These are phyloP conservation scores for Hypoxylon rubiginosum DNA, from an alignment of 2,329 filamentous ascomycete species.

Conservation along the genomic window DNA sequence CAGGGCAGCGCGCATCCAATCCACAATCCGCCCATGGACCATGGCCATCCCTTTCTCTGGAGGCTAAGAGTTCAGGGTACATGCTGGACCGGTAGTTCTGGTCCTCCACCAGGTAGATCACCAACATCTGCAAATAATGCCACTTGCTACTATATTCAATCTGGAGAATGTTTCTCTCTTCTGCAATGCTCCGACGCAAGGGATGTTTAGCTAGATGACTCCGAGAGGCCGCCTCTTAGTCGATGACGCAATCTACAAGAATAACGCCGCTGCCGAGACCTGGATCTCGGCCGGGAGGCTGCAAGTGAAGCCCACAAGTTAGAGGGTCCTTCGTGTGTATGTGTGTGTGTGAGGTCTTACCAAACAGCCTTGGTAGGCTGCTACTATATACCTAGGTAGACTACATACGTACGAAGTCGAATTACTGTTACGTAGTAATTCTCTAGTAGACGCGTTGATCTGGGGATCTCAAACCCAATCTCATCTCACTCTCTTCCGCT, in stretches of 20 bases:
- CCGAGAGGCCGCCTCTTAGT: conserved; percentile 25
- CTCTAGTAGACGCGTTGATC: conserved; percentile 26
- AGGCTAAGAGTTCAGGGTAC: neutral
- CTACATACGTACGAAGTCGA: conserved; percentile 25
- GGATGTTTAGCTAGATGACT: conserved; percentile 4
- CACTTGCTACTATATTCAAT: neutral
- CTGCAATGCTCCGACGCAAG: conserved; percentile 27
- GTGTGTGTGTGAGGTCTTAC: conserved; percentile 15
- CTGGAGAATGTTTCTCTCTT: neutral
- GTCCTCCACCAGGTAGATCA: neutral
- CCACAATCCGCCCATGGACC: conserved; percentile 11
- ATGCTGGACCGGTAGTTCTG: conserved; percentile 7
- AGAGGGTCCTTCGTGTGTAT: conserved; percentile 1
- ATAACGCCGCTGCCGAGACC: conserved; percentile 20
- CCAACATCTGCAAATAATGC: neutral
- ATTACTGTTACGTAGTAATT: conserved; percentile 37
- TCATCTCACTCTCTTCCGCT: conserved; percentile 27
- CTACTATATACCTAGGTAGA: conserved; percentile 8
- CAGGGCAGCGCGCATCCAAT: conserved; percentile 48
- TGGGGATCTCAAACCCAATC: conserved; percentile 44
- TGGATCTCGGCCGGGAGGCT: conserved; percentile 16
- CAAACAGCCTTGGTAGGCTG: neutral
- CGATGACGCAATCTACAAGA: conserved; percentile 43
- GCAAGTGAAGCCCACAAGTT: conserved; percentile 25
- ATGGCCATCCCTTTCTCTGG: conserved; percentile 16